A percentile compares a stretch with the other conserved stretches of the same genome.
Evolutionary conservation across 2,329 filamentous ascomycete genomes (phyloP).

Genomic region (Alternaria alternata): DNA sequence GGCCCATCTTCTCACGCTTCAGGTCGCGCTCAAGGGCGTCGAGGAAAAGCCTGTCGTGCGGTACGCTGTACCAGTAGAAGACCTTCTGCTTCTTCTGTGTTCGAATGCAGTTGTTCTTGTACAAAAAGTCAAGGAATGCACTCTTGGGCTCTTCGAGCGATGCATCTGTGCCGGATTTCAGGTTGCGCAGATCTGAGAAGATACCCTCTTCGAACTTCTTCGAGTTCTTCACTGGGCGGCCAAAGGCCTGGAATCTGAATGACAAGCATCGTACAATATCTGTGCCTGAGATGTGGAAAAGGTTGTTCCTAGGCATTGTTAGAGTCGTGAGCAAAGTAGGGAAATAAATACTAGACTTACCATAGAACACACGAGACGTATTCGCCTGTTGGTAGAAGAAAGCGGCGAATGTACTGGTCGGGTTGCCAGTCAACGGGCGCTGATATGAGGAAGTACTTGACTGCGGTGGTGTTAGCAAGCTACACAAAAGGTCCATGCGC

Average conservation of each 20-base stretch:
- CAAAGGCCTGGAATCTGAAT: constrained; percentile 98
- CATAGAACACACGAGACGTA: constrained; percentile 98
- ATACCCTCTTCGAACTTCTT: constrained; percentile 99
- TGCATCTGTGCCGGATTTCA: constrained; percentile 97
- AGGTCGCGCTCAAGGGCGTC: constrained; percentile 96
- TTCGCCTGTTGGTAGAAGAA: constrained; percentile 94
- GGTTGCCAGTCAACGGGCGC: constrained; percentile 97
- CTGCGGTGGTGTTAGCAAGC: constrained; percentile 60
- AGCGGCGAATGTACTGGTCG: constrained; percentile 95
- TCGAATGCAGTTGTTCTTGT: constrained; percentile 99
- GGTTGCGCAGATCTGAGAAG: constrained; percentile 96
- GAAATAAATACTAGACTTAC: constrained; percentile 53
- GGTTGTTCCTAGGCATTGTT: constrained; percentile 76
- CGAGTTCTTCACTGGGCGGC: constrained; percentile 97
- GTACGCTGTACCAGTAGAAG: constrained; percentile 99
- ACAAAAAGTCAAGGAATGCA: constrained; percentile 96
- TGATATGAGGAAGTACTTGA: constrained; percentile 99
- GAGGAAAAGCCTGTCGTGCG: constrained; percentile 95
- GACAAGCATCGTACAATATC: constrained; percentile 98
- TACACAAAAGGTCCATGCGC: constrained; percentile 19
- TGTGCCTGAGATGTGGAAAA: constrained; percentile 98
- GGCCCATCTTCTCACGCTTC: constrained; percentile 99
- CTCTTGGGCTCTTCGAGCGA: constrained; percentile 99
- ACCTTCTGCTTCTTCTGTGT: constrained; percentile 99
- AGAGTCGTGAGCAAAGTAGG: constrained; percentile 20